These are phyloP conservation scores for Tolypocladium inflatum DNA, from an alignment of 2,329 filamentous ascomycete species.

Conservation along the genomic window DNA sequence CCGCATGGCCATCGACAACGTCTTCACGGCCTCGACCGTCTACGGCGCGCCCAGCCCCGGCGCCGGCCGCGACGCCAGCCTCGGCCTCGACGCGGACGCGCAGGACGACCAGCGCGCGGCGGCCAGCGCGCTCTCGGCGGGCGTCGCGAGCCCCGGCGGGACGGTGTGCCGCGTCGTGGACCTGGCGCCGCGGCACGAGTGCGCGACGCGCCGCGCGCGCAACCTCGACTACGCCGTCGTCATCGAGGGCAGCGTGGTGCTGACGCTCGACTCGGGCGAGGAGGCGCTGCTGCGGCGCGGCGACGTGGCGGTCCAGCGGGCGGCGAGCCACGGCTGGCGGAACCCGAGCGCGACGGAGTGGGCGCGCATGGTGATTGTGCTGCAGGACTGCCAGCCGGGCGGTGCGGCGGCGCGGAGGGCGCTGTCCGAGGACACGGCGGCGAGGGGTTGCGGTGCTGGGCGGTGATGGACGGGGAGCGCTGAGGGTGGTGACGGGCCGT, in stretches of 20 bases:
- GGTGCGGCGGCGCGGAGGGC: neutral
- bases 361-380: slow-evolving; percentile 34
- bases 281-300: slow-evolving; percentile 34
- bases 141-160: slow-evolving; percentile 22
- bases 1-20: slow-evolving; percentile 26
- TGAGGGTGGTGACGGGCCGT: neutral
- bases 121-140: slow-evolving; percentile 21
- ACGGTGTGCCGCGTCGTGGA: slow-evolving; percentile 38
- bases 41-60: slow-evolving; percentile 21
- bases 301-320: slow-evolving; percentile 46
- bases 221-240: slow-evolving; percentile 46
- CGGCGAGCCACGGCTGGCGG: slow-evolving; percentile 44
- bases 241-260: slow-evolving; percentile 41
- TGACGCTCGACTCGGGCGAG: slow-evolving; percentile 42
- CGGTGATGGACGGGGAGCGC: no score
- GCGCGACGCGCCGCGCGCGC: slow-evolving; percentile 41
- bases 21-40: slow-evolving; percentile 28
- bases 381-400: slow-evolving; percentile 22
- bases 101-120: slow-evolving; percentile 8
- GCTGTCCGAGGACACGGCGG: neutral
- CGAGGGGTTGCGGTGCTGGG: neutral
- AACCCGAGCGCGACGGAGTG: slow-evolving; percentile 37
- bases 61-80: slow-evolving; percentile 30
- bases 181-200: slow-evolving; percentile 29
- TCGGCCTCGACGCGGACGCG: slow-evolving; percentile 8